Evolutionary conservation across 768 basidiomycete species (phyloP).

Genomic region (Tricholoma sp.): DNA sequence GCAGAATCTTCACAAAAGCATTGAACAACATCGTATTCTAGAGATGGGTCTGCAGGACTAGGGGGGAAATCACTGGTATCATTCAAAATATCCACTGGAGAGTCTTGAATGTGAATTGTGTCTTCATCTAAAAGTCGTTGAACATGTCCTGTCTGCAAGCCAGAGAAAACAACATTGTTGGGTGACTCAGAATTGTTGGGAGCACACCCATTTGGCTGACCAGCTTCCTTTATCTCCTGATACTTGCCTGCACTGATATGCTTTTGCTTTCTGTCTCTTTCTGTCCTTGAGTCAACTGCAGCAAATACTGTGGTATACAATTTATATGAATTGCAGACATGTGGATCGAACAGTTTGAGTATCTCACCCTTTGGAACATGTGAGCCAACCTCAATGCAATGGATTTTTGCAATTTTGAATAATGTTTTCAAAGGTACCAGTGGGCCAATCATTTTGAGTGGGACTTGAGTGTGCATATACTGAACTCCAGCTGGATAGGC

Average conservation of each 20-base stretch:
- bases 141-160: neutral
- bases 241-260: conserved; percentile 1
- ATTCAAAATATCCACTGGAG: neutral
- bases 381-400: neutral
- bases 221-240: neutral
- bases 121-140: neutral
- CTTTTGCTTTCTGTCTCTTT: neutral
- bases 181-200: neutral
- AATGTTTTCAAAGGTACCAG: neutral
- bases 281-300: neutral
- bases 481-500: neutral
- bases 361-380: neutral
- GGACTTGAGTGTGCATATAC: neutral
- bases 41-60: neutral
- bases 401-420: neutral
- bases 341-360: neutral
- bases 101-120: neutral
- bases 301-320: conserved; percentile 1
- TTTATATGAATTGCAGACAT: neutral
- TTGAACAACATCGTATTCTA: neutral
- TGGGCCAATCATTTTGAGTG: neutral
- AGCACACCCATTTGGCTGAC: neutral
- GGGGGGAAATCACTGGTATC: neutral
- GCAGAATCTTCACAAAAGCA: neutral
- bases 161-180: neutral